These are phyloP conservation scores for Sporothrix pseudoabietina DNA, from an alignment of 2,329 filamentous ascomycete genomes.

Conservation along the genomic window DNA sequence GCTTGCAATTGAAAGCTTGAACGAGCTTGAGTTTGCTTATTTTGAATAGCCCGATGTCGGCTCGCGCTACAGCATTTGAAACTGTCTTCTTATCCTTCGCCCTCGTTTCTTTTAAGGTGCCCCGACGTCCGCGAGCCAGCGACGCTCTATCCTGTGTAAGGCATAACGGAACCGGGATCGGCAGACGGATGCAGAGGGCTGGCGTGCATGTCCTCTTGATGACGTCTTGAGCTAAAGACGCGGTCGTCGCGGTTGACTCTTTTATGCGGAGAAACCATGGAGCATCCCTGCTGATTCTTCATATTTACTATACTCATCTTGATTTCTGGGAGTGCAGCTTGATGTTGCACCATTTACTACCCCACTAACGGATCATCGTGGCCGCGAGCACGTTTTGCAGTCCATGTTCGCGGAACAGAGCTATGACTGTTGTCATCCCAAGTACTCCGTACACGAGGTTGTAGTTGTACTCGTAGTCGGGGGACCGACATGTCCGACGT, in stretches of 20 bases:
- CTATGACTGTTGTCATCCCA: background rate
- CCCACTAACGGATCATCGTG: background rate
- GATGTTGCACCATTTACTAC: background rate
- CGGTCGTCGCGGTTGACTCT: background rate
- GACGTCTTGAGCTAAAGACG: slow-evolving; percentile 13
- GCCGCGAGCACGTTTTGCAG: background rate
- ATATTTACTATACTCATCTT: background rate
- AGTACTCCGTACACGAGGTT: background rate
- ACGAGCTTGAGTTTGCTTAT: too few relatives aligned
- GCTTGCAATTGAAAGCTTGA: background rate
- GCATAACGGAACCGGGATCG: background rate
- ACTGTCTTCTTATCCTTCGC: background rate
- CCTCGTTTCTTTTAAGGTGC: background rate
- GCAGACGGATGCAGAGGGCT: background rate
- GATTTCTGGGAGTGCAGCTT: background rate
- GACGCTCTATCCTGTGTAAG: background rate
- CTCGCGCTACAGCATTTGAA: background rate
- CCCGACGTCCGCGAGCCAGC: slow-evolving; percentile 11
- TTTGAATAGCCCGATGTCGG: background rate
- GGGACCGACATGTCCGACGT: background rate
- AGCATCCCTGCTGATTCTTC: background rate
- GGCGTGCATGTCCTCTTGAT: background rate
- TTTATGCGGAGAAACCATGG: background rate
- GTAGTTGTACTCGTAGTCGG: background rate
- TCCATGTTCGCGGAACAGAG: background rate